Evolutionary conservation across 805 yeast genomes (phyloP), one percentile per base, ranked within the genome.

Genomic region (Candida silvatica): DNA sequence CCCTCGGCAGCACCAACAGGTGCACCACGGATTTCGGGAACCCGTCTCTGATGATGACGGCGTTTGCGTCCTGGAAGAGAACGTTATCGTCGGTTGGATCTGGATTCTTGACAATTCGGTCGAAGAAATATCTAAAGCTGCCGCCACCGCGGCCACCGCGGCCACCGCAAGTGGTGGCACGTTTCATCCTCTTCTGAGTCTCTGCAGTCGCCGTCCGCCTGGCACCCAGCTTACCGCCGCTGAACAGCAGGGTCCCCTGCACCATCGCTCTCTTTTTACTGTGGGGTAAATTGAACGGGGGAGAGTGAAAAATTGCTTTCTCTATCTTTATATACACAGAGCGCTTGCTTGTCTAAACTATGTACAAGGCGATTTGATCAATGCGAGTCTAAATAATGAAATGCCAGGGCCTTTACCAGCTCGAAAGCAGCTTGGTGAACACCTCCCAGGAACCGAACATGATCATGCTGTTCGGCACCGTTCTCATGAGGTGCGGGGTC

Each of bases 381-480:
- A n/a, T n/a, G n/a, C n/a, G 12, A 20, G 18, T 29, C 29, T 35
- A 27, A 34, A 23, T 20, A 19, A 28, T 14, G 23, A 34, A n/a
- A 28, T n/a, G 19, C 19, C 6, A 28, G n/a, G n/a, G n/a, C 15
- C 18, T 28, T 44, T 32, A 53, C 14, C 45, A 19, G 27, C 45
- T 44, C 3, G 78, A 70, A 19, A 79, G 57, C n/a, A 74, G 45
- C 38, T 69, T 70, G 32, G 80, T 76, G 37, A 82, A 76, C 23
- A 92, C 56, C 54, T 92, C 99, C 97, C 97, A 92, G 3, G 97
- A 88, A 31, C 99, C 98, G 65, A 92, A 92, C 98, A 92, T 92
- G 47, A 92, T 90, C 54, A 92, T 87, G 51, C 95, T 83, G 60
- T 92, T 92, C 3, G 99, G 99, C 35, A 92, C 98, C 0, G 98